Percentiles rank a stretch among this genome's conserved stretches.
These are phyloP conservation scores for Capillidium rhysosporum DNA, from an alignment of 371 early-diverging fungal genomes.

Conservation along the genomic window DNA sequence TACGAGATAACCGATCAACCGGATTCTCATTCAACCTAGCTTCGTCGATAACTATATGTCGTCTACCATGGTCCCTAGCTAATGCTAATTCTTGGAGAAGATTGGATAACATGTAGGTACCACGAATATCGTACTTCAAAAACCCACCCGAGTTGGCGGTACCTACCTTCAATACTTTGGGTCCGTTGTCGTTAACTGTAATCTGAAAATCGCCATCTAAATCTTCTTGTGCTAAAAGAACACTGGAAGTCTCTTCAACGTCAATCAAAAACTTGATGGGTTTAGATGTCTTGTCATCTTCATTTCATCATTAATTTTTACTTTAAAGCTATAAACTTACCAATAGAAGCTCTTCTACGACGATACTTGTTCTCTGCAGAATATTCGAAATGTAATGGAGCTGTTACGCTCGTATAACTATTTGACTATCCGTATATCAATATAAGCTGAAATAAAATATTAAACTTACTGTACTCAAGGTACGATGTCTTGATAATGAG, in stretches of 20 bases:
- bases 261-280: conserved; percentile 67
- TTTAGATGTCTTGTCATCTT: conserved; percentile 46
- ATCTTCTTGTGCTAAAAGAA: conserved; percentile 80
- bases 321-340: conserved; percentile 11
- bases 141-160: conserved; percentile 75
- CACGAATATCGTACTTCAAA: conserved; percentile 73
- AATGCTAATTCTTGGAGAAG: conserved; percentile 85
- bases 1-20: conserved; percentile 66
- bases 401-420: neutral
- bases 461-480: neutral
- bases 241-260: conserved; percentile 59
- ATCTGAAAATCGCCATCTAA: conserved; percentile 89
- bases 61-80: conserved; percentile 70
- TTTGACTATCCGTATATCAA: neutral
- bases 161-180: conserved; percentile 70
- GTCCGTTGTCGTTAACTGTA: conserved; percentile 80
- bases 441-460: neutral
- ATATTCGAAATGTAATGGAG: neutral
- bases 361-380: conserved; percentile 7
- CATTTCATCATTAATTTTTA: neutral
- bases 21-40: conserved; percentile 83
- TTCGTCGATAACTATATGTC: conserved; percentile 69
- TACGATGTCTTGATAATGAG: neutral
- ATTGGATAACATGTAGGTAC: conserved; percentile 86
- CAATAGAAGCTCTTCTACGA: conserved; percentile 22